phyloP scores from a whole-genome alignment of 495 filamentous ascomycete species.

The Neurospora tetrasperma region DNA sequence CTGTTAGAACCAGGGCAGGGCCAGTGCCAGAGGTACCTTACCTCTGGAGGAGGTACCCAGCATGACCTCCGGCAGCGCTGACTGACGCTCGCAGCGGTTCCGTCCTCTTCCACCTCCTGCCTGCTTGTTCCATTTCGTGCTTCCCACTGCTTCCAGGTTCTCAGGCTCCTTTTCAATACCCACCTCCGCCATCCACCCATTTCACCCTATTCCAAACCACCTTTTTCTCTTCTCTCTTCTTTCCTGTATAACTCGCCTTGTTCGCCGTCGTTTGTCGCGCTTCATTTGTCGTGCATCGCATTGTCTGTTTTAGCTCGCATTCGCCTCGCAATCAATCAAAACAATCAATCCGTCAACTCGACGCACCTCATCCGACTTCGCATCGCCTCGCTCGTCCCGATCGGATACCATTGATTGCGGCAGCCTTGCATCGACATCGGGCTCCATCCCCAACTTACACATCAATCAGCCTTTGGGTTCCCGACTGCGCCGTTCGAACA shows the following conservation, averaged over 20 bases:
- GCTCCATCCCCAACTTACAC: neutral
- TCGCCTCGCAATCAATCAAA: neutral
- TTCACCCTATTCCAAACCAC: constrained; percentile 11
- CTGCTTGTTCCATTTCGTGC: constrained; percentile 20
- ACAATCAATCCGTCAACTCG: neutral
- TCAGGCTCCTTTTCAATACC: constrained; percentile 23
- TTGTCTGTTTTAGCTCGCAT: constrained; percentile 14
- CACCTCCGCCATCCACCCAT: constrained; percentile 11
- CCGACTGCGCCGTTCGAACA: neutral
- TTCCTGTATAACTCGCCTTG: constrained; percentile 22
- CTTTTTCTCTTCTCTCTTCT: constrained; percentile 18
- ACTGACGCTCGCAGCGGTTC: constrained; percentile 17
- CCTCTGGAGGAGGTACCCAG: neutral
- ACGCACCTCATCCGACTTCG: neutral
- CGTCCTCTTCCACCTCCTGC: constrained; percentile 23
- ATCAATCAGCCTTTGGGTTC: neutral
- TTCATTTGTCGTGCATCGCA: constrained; percentile 9
- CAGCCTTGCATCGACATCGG: constrained; percentile 1
- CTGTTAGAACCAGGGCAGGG: neutral
- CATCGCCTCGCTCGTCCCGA: neutral
- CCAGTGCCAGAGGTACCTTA: neutral
- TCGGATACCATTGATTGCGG: neutral
- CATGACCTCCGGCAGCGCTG: neutral
- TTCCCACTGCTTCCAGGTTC: neutral
- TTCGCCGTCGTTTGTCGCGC: constrained; percentile 20